Conservation (phyloP, 2,329 filamentous ascomycete species). For the Cordyceps javanica region DNA sequence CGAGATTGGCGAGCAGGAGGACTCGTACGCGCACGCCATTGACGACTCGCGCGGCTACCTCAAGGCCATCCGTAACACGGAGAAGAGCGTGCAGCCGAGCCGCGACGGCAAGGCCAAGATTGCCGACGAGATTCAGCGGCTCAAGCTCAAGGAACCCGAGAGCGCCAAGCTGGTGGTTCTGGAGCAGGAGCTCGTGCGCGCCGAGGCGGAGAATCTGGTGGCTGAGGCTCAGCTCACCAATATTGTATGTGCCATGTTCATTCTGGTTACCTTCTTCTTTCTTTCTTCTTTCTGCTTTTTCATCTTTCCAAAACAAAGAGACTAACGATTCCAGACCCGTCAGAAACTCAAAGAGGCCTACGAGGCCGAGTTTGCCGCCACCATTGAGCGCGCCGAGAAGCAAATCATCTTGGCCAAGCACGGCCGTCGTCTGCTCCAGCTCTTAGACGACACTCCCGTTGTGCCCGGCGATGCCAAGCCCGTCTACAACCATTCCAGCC, state of each 20-base stretch:
- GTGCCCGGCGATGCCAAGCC: conserved; percentile 75
- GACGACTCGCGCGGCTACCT: conserved; percentile 78
- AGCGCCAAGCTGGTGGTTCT: conserved; percentile 74
- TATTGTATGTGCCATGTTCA: conserved; percentile 53
- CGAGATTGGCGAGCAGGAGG: conserved; percentile 92
- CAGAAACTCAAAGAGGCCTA: conserved; percentile 96
- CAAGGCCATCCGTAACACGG: conserved; percentile 92
- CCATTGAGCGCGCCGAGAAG: conserved; percentile 95
- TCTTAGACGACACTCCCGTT: conserved; percentile 84
- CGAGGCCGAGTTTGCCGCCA: conserved; percentile 78
- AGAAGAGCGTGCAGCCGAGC: conserved; percentile 89
- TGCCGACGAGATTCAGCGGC: conserved; percentile 81
- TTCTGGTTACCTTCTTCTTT: too few species aligned
- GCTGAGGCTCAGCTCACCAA: conserved; percentile 96
- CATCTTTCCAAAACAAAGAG: neutral
- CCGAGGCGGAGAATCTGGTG: conserved; percentile 92
- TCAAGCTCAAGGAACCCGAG: conserved; percentile 88
- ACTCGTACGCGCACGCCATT: conserved; percentile 75
- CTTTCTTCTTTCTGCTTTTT: too few species aligned
- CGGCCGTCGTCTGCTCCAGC: conserved; percentile 73
- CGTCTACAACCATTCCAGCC: conserved; percentile 58
- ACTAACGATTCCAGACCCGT: conserved; percentile 57
- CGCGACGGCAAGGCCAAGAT: conserved; percentile 84
- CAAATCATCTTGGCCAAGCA: conserved; percentile 91
- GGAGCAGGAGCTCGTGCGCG: conserved; percentile 93